These are phyloP conservation scores for Apium graveolens DNA, from an alignment of 129 eudicot genomes.

Conservation along the genomic window DNA sequence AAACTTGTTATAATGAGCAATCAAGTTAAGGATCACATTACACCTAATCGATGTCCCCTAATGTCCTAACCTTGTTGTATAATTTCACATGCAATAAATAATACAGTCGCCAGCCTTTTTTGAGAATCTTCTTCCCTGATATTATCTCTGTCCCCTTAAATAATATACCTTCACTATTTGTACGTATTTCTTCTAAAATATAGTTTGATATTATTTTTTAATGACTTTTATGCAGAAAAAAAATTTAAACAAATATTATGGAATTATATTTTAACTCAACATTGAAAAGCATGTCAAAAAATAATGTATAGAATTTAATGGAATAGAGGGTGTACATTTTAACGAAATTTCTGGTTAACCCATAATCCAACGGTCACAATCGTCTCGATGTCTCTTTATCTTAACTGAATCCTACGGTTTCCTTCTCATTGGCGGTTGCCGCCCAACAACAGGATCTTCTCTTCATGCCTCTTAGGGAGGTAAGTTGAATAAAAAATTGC, in stretches of 20 bases:
- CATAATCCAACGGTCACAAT: slow-evolving; percentile 42
- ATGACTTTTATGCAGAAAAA: too few relatives aligned
- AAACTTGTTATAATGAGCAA: not conserved
- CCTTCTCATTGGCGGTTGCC: slow-evolving; percentile 58
- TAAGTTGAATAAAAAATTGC: not conserved
- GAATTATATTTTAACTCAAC: too few relatives aligned
- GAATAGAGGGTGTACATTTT: too few relatives aligned
- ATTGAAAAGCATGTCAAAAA: too few relatives aligned
- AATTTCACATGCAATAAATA: not conserved
- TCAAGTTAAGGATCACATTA: not conserved
- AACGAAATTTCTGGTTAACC: slow-evolving; percentile 16
- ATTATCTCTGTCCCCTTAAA: too few relatives aligned
- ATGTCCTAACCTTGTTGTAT: not conserved
- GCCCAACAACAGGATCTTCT: slow-evolving; percentile 38
- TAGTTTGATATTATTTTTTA: too few relatives aligned
- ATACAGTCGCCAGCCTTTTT: not conserved
- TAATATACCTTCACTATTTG: too few relatives aligned
- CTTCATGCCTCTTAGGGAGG: not conserved
- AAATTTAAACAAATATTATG: too few relatives aligned
- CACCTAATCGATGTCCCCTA: not conserved
- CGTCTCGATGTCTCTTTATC: slow-evolving; percentile 25
- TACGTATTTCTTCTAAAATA: too few relatives aligned
- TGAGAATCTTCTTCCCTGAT: not conserved
- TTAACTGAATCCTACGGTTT: slow-evolving; percentile 37
- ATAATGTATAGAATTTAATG: too few relatives aligned